phyloP scores from a whole-genome alignment of 2,329 filamentous ascomycete genomes.

The Canariomyces notabilis region DNA sequence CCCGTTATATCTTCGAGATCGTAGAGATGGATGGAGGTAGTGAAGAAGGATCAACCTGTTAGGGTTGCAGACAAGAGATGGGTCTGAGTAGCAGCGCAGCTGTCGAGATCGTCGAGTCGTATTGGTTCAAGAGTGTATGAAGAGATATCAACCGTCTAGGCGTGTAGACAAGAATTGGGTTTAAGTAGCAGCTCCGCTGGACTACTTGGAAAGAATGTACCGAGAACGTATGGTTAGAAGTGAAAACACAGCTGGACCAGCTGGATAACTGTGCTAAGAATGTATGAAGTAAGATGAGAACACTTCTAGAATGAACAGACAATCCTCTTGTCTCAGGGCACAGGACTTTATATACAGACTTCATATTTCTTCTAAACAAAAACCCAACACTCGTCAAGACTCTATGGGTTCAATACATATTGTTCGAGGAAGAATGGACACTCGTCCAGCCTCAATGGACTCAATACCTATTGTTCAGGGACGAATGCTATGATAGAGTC shows the following conservation, averaged over 20 bases:
- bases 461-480: neutral
- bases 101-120: too few relatives aligned
- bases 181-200: conserved; percentile 4
- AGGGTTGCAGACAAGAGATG: too few relatives aligned
- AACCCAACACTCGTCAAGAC: conserved; percentile 4
- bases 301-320: neutral
- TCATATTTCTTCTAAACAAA: neutral
- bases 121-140: too few relatives aligned
- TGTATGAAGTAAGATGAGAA: neutral
- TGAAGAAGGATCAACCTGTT: too few relatives aligned
- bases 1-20: too few relatives aligned
- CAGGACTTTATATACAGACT: conserved; percentile 6
- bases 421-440: neutral
- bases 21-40: too few relatives aligned
- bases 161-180: too few relatives aligned
- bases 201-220: neutral
- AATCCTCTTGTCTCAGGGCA: conserved; percentile 6
- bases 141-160: too few relatives aligned
- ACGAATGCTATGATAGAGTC: conserved; percentile 4
- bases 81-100: too few relatives aligned
- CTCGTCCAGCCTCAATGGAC: neutral
- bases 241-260: neutral
- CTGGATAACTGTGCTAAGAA: neutral
- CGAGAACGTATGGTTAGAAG: neutral
- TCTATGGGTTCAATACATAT: conserved; percentile 1